Evolutionary conservation across 495 filamentous ascomycete species (phyloP).

Genomic region (Neurospora sp.): DNA sequence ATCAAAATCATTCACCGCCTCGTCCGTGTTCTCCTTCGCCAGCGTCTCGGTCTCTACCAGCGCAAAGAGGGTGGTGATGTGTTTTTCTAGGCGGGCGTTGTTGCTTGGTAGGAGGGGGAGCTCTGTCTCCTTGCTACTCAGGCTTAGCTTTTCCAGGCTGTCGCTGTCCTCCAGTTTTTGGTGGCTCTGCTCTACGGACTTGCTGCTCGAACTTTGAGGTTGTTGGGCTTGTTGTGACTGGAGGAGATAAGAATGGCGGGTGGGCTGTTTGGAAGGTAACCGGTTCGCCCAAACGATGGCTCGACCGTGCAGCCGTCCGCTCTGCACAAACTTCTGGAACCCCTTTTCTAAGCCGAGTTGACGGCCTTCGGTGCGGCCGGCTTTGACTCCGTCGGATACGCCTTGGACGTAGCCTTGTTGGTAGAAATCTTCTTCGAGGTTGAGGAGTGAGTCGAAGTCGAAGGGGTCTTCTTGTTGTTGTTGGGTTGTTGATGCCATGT

Average conservation of each 20-base stretch:
- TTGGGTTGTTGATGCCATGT: neutral
- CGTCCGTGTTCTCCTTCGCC: constrained; percentile 69
- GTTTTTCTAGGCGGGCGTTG: constrained; percentile 59
- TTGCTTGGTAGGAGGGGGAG: constrained; percentile 36
- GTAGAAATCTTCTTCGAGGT: constrained; percentile 79
- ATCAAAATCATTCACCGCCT: constrained; percentile 76
- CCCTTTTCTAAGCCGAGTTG: constrained; percentile 86
- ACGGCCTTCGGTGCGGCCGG: constrained; percentile 79
- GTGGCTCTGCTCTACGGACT: too few relatives aligned
- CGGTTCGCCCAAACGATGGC: constrained; percentile 65
- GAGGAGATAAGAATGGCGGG: neutral
- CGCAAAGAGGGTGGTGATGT: constrained; percentile 60
- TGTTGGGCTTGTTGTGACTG: too few relatives aligned
- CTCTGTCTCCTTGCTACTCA: too few relatives aligned
- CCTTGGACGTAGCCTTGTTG: constrained; percentile 72
- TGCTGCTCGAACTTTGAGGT: too few relatives aligned
- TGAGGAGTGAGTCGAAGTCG: constrained; percentile 50
- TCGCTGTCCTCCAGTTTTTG: too few relatives aligned
- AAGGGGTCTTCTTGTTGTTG: constrained; percentile 40
- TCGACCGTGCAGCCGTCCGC: constrained; percentile 74
- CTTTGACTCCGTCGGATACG: constrained; percentile 60
- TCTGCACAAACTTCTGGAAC: constrained; percentile 77
- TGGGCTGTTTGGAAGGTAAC: constrained; percentile 3
- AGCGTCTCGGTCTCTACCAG: constrained; percentile 73
- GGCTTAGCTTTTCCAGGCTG: too few relatives aligned